Percentiles rank a stretch among this genome's conserved stretches.
Conservation (phyloP, 805 yeast species). For the Lipomyces yamanashiensis region DNA sequence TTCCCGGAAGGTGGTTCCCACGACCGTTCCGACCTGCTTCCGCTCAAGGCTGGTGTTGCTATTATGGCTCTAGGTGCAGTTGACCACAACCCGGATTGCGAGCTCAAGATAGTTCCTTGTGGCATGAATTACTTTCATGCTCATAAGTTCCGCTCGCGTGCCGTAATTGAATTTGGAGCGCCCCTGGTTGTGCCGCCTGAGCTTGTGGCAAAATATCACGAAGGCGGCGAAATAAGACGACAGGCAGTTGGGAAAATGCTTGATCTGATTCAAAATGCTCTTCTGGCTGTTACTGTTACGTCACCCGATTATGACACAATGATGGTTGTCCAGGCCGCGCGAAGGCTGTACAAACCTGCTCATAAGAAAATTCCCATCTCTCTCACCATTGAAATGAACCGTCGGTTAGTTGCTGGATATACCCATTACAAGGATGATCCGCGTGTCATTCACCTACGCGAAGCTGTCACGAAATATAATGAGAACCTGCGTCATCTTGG, state of each 20-base stretch:
- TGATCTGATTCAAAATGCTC: conserved; percentile 70
- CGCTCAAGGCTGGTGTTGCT: conserved; percentile 96
- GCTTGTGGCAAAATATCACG: conserved; percentile 66
- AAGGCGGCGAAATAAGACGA: conserved; percentile 65
- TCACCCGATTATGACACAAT: conserved; percentile 88
- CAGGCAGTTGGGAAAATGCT: conserved; percentile 75
- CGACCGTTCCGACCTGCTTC: conserved; percentile 88
- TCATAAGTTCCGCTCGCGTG: conserved; percentile 92
- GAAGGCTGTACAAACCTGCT: conserved; percentile 81
- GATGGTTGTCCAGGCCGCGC: conserved; percentile 87
- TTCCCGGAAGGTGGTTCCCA: conserved; percentile 99
- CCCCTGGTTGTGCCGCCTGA: conserved; percentile 71
- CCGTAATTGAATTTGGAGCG: conserved; percentile 91
- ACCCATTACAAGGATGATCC: conserved; percentile 74
- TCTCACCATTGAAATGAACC: conserved; percentile 85
- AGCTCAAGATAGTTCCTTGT: conserved; percentile 89
- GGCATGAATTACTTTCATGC: conserved; percentile 98
- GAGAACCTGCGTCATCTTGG: conserved; percentile 64
- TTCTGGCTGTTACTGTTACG: conserved; percentile 83
- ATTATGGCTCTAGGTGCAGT: conserved; percentile 97
- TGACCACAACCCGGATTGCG: conserved; percentile 72
- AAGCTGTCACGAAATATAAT: conserved; percentile 73
- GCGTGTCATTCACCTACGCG: conserved; percentile 61
- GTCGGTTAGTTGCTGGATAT: conserved; percentile 84
- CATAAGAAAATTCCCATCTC: conserved; percentile 76